These are phyloP conservation scores for Ceratonia siliqua DNA, from an alignment of 306 rosid species.

Conservation along the genomic window DNA sequence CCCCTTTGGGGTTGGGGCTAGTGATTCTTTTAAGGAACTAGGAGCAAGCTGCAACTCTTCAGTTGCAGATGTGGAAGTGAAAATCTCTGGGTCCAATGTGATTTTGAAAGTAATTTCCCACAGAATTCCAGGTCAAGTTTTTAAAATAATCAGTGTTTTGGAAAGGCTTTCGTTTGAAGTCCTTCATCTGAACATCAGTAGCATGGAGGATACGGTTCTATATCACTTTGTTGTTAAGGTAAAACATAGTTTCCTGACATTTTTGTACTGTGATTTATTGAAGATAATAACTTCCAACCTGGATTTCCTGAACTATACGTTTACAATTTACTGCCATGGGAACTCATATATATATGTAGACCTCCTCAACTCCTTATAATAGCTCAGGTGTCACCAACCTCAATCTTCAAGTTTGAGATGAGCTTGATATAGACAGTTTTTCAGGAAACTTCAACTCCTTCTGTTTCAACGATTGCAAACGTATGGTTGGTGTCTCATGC, in stretches of 20 bases:
- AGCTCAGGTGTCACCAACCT: too few relatives aligned
- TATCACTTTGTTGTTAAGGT: slow-evolving; percentile 91
- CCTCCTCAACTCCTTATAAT: too few relatives aligned
- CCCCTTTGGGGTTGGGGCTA: slow-evolving; percentile 35
- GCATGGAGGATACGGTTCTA: slow-evolving; percentile 87
- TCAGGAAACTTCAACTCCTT: too few relatives aligned
- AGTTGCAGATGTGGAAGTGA: slow-evolving; percentile 86
- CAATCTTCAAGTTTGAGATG: too few relatives aligned
- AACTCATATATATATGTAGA: neutral
- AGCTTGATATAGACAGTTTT: too few relatives aligned
- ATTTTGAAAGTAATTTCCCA: slow-evolving; percentile 66
- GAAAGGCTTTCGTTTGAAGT: slow-evolving; percentile 84
- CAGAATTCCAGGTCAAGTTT: slow-evolving; percentile 64
- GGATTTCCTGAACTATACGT: neutral
- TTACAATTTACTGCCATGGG: neutral
- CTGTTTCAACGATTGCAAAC: too few relatives aligned
- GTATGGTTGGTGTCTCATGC: too few relatives aligned
- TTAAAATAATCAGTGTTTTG: slow-evolving; percentile 61
- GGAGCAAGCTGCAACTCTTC: slow-evolving; percentile 90
- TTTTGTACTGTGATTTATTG: too few relatives aligned
- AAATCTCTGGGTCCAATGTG: slow-evolving; percentile 83
- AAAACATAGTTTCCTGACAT: too few relatives aligned
- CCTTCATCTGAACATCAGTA: slow-evolving; percentile 85
- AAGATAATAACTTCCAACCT: neutral
- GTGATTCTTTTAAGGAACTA: slow-evolving; percentile 46